phyloP scores from a whole-genome alignment of 2,329 filamentous ascomycete genomes.

The Monosporascus sp. region DNA sequence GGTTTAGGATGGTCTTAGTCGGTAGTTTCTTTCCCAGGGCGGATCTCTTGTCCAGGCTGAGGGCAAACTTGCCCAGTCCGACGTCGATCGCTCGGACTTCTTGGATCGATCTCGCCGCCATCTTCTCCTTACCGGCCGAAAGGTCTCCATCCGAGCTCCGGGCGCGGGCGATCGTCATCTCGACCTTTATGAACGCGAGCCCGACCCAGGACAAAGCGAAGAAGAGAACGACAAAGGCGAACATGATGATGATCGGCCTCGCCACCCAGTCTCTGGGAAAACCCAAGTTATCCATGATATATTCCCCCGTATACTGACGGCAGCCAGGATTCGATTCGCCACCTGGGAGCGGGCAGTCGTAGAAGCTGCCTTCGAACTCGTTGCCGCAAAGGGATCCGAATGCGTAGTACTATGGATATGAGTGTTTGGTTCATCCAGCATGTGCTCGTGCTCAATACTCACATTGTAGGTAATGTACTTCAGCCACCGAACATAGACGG shows the following conservation, averaged over 20 bases:
- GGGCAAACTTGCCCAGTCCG: conserved; percentile 55
- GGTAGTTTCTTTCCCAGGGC: conserved; percentile 45
- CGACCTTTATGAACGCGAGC: conserved; percentile 58
- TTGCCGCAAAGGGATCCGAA: conserved; percentile 68
- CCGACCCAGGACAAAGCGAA: conserved; percentile 55
- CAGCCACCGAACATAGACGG: conserved; percentile 72
- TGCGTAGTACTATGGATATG: conserved; percentile 51
- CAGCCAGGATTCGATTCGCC: conserved; percentile 61
- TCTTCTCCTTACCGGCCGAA: conserved; percentile 66
- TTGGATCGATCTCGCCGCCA: conserved; percentile 46
- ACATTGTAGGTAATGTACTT: conserved; percentile 61
- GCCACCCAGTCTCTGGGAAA: conserved; percentile 63
- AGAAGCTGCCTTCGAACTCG: conserved; percentile 67
- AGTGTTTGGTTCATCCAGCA: conserved; percentile 11
- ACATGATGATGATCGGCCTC: conserved; percentile 57
- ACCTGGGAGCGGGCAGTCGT: conserved; percentile 61
- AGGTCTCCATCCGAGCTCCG: conserved; percentile 54
- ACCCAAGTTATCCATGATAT: conserved; percentile 63
- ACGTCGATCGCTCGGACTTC: conserved; percentile 59
- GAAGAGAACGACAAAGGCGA: conserved; percentile 60
- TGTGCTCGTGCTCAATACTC: conserved; percentile 24
- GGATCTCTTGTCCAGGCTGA: conserved; percentile 59
- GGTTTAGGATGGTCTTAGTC: conserved; percentile 57
- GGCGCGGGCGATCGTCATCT: conserved; percentile 64
- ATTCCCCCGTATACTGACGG: conserved; percentile 61